phyloP scores from a whole-genome alignment of 1,284 basidiomycete species.

The Ustilago hordei region DNA sequence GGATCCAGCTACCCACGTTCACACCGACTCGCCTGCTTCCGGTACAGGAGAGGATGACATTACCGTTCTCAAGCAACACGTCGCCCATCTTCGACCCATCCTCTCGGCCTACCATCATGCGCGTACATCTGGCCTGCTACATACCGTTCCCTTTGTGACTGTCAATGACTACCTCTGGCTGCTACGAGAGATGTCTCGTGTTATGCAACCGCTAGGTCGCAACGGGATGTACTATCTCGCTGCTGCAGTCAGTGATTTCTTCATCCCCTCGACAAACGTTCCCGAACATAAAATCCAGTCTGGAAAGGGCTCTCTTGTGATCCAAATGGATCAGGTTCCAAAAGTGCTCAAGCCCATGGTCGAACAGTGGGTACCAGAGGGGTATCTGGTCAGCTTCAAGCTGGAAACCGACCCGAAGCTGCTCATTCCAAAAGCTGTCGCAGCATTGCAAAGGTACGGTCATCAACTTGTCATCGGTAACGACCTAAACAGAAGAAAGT shows the following conservation, averaged over 20 bases:
- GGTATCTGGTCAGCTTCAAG: slow-evolving; percentile 97
- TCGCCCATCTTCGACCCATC: slow-evolving; percentile 78
- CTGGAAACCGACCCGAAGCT: slow-evolving; percentile 89
- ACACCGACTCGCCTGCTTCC: slow-evolving; percentile 24
- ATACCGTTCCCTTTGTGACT: slow-evolving; percentile 90
- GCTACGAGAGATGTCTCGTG: slow-evolving; percentile 79
- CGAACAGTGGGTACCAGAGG: slow-evolving; percentile 90
- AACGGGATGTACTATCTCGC: slow-evolving; percentile 93
- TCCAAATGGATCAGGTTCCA: slow-evolving; percentile 99
- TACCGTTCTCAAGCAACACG: slow-evolving; percentile 77
- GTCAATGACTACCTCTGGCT: slow-evolving; percentile 97
- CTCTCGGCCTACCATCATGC: slow-evolving; percentile 85
- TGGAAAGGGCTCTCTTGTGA: slow-evolving; percentile 83
- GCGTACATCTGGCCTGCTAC: slow-evolving; percentile 79
- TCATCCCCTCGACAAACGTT: slow-evolving; percentile 88
- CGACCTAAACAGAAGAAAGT: slow-evolving; percentile 87
- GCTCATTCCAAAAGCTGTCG: slow-evolving; percentile 89
- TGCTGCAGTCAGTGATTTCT: slow-evolving; percentile 97
- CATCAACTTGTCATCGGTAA: slow-evolving; percentile 98
- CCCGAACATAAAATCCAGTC: slow-evolving; percentile 99
- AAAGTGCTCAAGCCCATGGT: slow-evolving; percentile 94
- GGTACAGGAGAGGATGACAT: slow-evolving; percentile 71
- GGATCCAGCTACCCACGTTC: slow-evolving; percentile 70
- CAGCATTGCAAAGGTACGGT: slow-evolving; percentile 89
- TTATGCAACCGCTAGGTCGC: slow-evolving; percentile 76